Evolutionary conservation across 2,329 filamentous ascomycete genomes (phyloP), one percentile per base, ranked within the genome.

Genomic region (Aureobasidium sp.): DNA sequence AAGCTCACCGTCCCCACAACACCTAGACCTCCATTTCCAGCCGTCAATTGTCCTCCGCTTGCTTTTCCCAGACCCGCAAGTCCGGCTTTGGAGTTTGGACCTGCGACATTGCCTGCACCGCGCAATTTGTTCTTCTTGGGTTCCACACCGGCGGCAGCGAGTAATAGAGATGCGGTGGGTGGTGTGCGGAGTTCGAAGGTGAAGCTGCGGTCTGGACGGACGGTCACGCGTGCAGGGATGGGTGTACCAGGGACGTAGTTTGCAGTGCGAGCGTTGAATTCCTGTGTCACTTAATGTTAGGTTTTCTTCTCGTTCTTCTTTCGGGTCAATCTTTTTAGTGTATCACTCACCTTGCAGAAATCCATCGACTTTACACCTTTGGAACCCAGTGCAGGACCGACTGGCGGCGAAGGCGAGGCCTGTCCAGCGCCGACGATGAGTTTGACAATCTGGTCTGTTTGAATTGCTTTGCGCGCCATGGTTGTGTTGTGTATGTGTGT

Each of bases 341-440:
- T 2, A 44, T 36, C 15, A 48, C 36, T 63, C 74, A 96, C 93
- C 84, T 97, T 97, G 86, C 94, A 97, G 76, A 97, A 99, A 78
- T 99, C 94, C 88, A 99, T 99, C 63, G 90, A 95, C 81, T 99
- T 99, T 66, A 99, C 89, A 81, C 94, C 94, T 81, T 97, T 97
- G 75, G 88, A 93, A 78, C 94, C 94, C 67, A 99, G 84, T 60
- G 94, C 94, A 63, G 94, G 94, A 81, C 94, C 94, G 71, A 99
- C 92, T 5, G 94, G 94, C 37, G 94, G 94, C 77, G 92, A 95
- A 34, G 94, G 94, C 71, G 87, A 93, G 64, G 94, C 94, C 76
- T 97, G 91, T 29, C 94, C 94, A 63, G 94, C 94, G 70, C 93
- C 94, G 65, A 99, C 94, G 68, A 99, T 96, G 76, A 99, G 84